Base-by-base conservation (phyloP, 495 filamentous ascomycete species). In the Neurospora terricola region DNA sequence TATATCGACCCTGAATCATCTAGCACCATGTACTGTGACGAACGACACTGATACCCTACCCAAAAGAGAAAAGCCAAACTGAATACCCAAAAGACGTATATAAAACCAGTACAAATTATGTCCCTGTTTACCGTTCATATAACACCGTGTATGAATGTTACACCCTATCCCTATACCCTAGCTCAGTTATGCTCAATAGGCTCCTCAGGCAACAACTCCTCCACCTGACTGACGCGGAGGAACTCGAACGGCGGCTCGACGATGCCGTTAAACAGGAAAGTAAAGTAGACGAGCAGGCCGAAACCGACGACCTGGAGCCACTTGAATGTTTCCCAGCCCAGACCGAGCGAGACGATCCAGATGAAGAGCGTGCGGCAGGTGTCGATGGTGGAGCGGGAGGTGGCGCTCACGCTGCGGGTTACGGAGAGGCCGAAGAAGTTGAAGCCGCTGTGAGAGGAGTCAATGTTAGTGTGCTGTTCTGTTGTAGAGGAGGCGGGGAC, bases 241-340 rank as follows among this genome's bases (percentile, higher is more conserved):
- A 81, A 84, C 71, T 77, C 76, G 74, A 96, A 82, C 3, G 94
- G 94, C n/a, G 93, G 92, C 34, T 88, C 85, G 23, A 98, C 87
- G 71, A 98, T 88, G 73, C 94, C 94, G 83, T 99, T 98, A 86
- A 98, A 99, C 71, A 99, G 78, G 81, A 97, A 98, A 0, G 96
- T 99, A 76, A 96, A 97, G 77, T 97, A 99, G 38, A 99, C 96
- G 30, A 99, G 88, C 71, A 98, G 81, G 30, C 78, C 91, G 78
- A 99, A 99, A 3, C 96, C 96, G 3, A 88, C 80, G 4, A 99
- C 93, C 82, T 99, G 96, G 11, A 99, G 87, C 92, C 94, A 97
- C 83, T 98, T 99, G 88, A 99, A 99, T 11, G 88, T 90, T 82
- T 99, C 96, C 96, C 96, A 99, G 70, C 96, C 94, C 0, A 99